Base-by-base conservation (phyloP, 1,139 yeast genomes). In the Yamadazyma mexicana region DNA sequence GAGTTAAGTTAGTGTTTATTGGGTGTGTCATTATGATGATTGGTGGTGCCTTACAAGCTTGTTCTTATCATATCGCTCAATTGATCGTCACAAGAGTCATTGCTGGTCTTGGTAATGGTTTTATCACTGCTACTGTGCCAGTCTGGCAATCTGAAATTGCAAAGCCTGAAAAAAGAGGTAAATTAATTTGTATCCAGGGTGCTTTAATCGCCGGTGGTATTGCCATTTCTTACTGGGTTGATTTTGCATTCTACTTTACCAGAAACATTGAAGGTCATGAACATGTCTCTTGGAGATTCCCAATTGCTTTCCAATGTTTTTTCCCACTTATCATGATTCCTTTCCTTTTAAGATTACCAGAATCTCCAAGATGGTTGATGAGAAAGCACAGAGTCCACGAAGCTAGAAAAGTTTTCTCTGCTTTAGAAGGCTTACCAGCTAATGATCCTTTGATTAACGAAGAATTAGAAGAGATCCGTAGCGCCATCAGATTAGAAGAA, bases 351-450 rank as follows among this genome's bases (percentile, higher is more conserved):
- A 52, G 55, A 41, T 58, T 71, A 23, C 81, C 81, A 3, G 80
- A 75, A 57, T 69, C 78, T 5, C 80, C 80, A 8, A 64, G 79
- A 50, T 73, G 77, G 75, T 58, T 73, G 38, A 54, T 73, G 24
- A 59, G 63, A 34, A 59, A 59, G 40, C 71, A 68, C 16, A 59
- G 69, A 41, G 53, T 58, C 20, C 64, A 63, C 4, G 83, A 79
- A 46, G 85, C 84, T 2, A 61, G 69, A 43, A 59, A 54, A 16
- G 70, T 77, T 12, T 61, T 78, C 40, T 66, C 77, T 14, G 69
- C 76, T 3, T 56, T 77, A 34, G 70, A 64, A 30, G 70, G 63
- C 38, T 38, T 63, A 37, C 61, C 70, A 3, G 58, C 52, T 17
- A 49, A 58, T 40, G 55, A 59, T 35, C 50, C 53, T 9, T 44